phyloP scores from a whole-genome alignment of 495 filamentous ascomycete genomes.

The Xylaria flabelliformis region DNA sequence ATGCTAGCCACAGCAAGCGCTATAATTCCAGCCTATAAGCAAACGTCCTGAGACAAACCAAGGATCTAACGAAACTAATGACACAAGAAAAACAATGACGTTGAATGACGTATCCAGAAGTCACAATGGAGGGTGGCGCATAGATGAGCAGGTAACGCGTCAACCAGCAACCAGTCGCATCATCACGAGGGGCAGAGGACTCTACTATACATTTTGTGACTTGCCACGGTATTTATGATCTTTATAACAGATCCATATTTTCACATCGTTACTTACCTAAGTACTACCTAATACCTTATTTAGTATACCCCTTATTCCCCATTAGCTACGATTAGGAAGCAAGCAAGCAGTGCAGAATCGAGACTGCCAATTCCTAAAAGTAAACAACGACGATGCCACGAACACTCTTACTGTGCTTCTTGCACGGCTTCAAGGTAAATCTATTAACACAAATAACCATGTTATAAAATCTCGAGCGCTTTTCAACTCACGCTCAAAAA shows the following conservation, averaged over 20 bases:
- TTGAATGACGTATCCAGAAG: constrained; percentile 33
- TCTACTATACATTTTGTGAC: background rate
- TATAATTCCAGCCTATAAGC: background rate
- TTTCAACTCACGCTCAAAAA: too few relatives aligned
- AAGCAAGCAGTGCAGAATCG: too few relatives aligned
- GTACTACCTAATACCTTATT: background rate
- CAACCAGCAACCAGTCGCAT: background rate
- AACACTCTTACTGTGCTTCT: constrained; percentile 84
- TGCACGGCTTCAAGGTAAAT: constrained; percentile 91
- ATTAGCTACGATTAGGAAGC: background rate
- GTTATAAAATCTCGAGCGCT: too few relatives aligned
- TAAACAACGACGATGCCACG: constrained; percentile 65
- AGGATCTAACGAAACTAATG: constrained; percentile 12
- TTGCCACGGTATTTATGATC: background rate
- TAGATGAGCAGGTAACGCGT: background rate
- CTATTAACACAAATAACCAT: too few relatives aligned
- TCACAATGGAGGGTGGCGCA: constrained; percentile 26
- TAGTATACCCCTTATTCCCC: too few relatives aligned
- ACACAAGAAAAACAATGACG: constrained; percentile 31
- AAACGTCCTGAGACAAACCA: background rate
- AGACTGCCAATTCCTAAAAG: background rate
- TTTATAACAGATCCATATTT: background rate
- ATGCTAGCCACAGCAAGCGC: background rate
- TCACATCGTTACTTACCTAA: background rate
- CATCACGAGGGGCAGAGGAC: background rate